These are phyloP conservation scores for Cordyceps cateniannulata DNA, from an alignment of 2,329 filamentous ascomycete species.

Conservation along the genomic window DNA sequence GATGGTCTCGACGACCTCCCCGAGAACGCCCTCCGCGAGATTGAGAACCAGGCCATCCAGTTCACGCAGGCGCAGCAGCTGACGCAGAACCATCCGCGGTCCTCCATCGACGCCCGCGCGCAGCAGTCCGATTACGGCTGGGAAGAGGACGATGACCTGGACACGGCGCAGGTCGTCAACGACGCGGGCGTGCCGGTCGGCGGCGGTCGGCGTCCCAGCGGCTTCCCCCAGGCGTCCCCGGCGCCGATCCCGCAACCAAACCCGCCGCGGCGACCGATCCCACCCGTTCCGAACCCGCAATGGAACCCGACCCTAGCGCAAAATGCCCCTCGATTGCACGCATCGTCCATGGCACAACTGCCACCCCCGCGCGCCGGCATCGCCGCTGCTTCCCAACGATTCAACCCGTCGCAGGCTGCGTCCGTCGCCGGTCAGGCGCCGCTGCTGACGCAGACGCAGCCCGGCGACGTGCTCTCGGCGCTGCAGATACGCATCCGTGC, in stretches of 20 bases:
- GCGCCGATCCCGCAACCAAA: constrained; percentile 22
- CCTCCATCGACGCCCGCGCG: constrained; percentile 20
- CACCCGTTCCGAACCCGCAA: constrained; percentile 29
- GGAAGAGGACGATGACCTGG: constrained; percentile 51
- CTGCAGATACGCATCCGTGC: constrained; percentile 47
- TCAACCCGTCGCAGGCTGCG: constrained; percentile 29
- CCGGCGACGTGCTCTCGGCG: constrained; percentile 33
- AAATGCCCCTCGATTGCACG: constrained; percentile 5
- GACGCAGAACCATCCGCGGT: constrained; percentile 19
- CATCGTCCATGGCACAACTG: constrained; percentile 11
- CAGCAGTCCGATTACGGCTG: constrained; percentile 34
- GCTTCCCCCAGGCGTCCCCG: constrained; percentile 15
- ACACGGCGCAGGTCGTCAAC: constrained; percentile 51
- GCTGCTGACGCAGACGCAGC: constrained; percentile 22
- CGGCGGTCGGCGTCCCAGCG: constrained; percentile 17
- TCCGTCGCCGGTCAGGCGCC: constrained; percentile 20
- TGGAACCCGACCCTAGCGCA: constrained; percentile 31
- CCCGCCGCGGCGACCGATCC: constrained; percentile 22
- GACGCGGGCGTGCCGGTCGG: constrained; percentile 35
- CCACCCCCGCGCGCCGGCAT: not conserved
- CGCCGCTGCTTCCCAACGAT: constrained; percentile 19
- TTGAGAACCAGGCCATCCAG: constrained; percentile 58
- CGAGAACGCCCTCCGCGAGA: constrained; percentile 50
- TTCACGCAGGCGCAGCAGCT: constrained; percentile 45
- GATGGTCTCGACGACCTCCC: constrained; percentile 58